phyloP scores from a whole-genome alignment of 2,329 filamentous ascomycete species.

The Aureobasidium zeae region DNA sequence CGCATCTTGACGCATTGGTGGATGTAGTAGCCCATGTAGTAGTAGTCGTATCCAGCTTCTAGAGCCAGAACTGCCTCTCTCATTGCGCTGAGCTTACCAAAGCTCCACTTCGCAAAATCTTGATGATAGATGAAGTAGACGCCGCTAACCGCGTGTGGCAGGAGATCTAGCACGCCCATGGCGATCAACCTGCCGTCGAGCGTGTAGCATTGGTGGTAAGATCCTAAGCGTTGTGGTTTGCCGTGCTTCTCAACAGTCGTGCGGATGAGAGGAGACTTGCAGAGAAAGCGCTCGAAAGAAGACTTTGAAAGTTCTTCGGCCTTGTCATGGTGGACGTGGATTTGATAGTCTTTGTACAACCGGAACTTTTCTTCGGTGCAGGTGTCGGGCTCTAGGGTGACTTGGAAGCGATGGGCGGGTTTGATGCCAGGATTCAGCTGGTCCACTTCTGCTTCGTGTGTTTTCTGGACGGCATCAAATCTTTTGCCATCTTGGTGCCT shows the following conservation, averaged over 20 bases:
- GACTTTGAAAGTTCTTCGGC: conserved; percentile 48
- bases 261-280: conserved; percentile 54
- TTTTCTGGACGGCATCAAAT: too few species aligned
- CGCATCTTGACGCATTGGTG: conserved; percentile 73
- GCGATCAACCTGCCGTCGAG: conserved; percentile 68
- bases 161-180: conserved; percentile 65
- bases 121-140: conserved; percentile 79
- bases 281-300: conserved; percentile 65
- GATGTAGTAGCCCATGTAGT: conserved; percentile 80
- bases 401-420: conserved; percentile 57
- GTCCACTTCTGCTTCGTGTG: conserved; percentile 59
- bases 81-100: conserved; percentile 68
- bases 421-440: conserved; percentile 42
- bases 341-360: conserved; percentile 68
- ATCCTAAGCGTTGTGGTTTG: conserved; percentile 51
- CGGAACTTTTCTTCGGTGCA: conserved; percentile 68
- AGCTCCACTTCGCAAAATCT: conserved; percentile 58
- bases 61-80: conserved; percentile 61
- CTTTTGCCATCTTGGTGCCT: too few species aligned
- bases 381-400: conserved; percentile 59
- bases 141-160: conserved; percentile 67
- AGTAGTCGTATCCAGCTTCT: conserved; percentile 63
- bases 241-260: conserved; percentile 41
- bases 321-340: conserved; percentile 59
- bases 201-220: conserved; percentile 74